phyloP scores from a whole-genome alignment of 2,329 filamentous ascomycete species.

The Diaporthe australafricana region DNA sequence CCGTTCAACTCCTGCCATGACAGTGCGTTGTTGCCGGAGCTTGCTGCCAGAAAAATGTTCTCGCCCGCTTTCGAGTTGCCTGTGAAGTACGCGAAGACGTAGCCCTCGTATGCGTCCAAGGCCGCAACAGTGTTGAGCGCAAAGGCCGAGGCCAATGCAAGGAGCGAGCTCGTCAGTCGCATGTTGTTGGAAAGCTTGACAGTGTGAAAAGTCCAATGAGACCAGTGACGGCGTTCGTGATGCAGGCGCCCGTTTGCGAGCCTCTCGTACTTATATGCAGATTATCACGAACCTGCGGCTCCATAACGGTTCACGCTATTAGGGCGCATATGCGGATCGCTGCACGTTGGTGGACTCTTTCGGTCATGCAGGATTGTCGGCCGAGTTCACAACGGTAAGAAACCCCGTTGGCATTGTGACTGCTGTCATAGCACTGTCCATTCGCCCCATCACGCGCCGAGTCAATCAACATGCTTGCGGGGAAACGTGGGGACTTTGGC shows the following conservation, averaged over 20 bases:
- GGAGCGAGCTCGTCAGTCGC: constrained; percentile 3
- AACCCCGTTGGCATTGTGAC: too few species aligned
- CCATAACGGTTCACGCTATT: constrained; percentile 15
- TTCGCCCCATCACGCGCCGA: constrained; percentile 22
- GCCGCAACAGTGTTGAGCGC: background rate
- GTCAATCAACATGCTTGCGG: background rate
- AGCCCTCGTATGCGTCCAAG: constrained; percentile 14
- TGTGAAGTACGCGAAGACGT: constrained; percentile 29
- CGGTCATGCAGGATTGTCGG: constrained; percentile 9
- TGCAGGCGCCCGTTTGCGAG: background rate
- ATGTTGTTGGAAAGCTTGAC: background rate
- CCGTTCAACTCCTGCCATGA: constrained; percentile 53
- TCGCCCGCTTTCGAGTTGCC: constrained; percentile 36
- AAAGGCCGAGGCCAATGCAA: constrained; percentile 16
- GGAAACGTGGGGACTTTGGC: constrained; percentile 7
- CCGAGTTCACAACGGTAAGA: constrained; percentile 13
- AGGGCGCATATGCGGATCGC: constrained; percentile 21
- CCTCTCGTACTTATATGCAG: background rate
- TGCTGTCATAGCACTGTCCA: background rate
- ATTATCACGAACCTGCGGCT: background rate
- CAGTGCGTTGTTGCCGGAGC: constrained; percentile 54
- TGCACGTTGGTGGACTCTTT: constrained; percentile 13
- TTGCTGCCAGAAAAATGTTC: constrained; percentile 54
- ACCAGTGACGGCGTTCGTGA: background rate
- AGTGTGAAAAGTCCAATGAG: background rate